Evolutionary conservation across 2,329 filamentous ascomycete species (phyloP).

Genomic region (Hymenoscyphus repandus): DNA sequence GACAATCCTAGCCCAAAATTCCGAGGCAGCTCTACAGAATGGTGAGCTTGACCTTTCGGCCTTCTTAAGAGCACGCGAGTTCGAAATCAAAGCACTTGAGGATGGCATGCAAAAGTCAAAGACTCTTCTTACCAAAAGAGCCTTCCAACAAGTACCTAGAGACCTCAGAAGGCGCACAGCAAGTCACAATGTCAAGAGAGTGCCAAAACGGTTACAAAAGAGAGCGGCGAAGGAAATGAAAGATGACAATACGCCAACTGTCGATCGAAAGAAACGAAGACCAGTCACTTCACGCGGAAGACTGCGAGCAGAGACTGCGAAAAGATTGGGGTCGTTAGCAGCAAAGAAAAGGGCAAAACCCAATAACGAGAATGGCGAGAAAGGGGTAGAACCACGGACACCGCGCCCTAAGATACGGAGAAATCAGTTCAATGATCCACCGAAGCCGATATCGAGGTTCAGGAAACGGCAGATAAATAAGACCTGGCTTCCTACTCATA

Average conservation of each 20-base stretch:
- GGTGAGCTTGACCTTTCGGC: conserved; percentile 81
- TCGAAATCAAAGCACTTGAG: conserved; percentile 82
- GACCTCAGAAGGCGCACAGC: conserved; percentile 81
- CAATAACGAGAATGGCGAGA: conserved; percentile 23
- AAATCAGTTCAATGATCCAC: conserved; percentile 61
- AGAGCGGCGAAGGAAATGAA: conserved; percentile 71
- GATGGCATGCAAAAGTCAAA: conserved; percentile 75
- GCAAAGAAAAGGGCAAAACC: conserved; percentile 46
- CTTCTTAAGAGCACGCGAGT: conserved; percentile 81
- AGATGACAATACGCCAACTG: conserved; percentile 85
- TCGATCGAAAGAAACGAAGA: conserved; percentile 59
- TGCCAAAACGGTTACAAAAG: conserved; percentile 70
- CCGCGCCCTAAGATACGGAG: conserved; percentile 64
- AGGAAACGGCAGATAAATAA: conserved; percentile 82
- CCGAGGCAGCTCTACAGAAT: conserved; percentile 42
- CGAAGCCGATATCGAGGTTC: conserved; percentile 62
- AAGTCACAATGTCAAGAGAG: conserved; percentile 88
- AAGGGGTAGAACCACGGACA: conserved; percentile 35
- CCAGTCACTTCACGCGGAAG: conserved; percentile 52
- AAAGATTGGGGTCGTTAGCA: conserved; percentile 60
- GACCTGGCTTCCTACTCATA: conserved; percentile 90
- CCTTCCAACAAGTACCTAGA: conserved; percentile 87
- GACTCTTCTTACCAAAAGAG: conserved; percentile 55
- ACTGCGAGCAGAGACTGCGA: conserved; percentile 71
- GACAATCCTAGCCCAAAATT: conserved; percentile 39